Conservation (phyloP, 2,329 filamentous ascomycete species). For the Amylocarpus encephaloides region DNA sequence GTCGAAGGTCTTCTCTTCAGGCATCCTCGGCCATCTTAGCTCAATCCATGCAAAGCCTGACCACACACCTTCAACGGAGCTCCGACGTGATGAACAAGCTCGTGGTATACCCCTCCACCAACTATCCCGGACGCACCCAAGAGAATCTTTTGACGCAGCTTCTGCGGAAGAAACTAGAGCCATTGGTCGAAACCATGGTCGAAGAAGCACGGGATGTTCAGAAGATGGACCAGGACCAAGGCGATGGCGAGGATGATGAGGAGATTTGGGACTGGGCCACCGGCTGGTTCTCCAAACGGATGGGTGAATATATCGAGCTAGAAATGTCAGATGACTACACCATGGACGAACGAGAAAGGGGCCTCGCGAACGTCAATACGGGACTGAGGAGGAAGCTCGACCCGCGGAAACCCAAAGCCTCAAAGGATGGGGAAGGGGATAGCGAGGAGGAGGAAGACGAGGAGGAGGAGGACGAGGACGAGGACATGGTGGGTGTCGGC, state of each 20-base stretch:
- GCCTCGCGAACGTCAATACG: constrained; percentile 64
- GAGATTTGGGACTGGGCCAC: constrained; percentile 47
- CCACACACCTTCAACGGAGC: constrained; percentile 58
- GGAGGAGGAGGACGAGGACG: constrained; percentile 42
- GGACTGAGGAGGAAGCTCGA: constrained; percentile 49
- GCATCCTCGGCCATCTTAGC: constrained; percentile 66
- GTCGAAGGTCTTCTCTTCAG: constrained; percentile 59
- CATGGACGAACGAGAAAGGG: constrained; percentile 59
- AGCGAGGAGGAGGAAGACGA: constrained; percentile 46
- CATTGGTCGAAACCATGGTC: constrained; percentile 67
- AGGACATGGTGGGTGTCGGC: constrained; percentile 52
- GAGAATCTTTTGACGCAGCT: constrained; percentile 61
- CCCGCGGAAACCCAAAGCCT: constrained; percentile 3
- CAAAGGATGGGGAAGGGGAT: constrained; percentile 5
- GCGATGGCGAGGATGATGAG: constrained; percentile 42
- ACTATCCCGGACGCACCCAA: constrained; percentile 65
- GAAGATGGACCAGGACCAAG: constrained; percentile 19
- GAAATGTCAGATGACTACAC: constrained; percentile 64
- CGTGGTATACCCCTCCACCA: constrained; percentile 69
- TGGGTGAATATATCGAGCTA: constrained; percentile 37
- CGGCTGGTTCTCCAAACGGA: constrained; percentile 37
- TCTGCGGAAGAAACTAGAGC: constrained; percentile 78
- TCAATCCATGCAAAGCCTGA: constrained; percentile 61
- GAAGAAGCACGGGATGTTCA: constrained; percentile 49
- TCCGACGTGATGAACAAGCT: constrained; percentile 61